Base-by-base conservation (phyloP, 257 asterid genomes). In the Nicotiana tabacum region DNA sequence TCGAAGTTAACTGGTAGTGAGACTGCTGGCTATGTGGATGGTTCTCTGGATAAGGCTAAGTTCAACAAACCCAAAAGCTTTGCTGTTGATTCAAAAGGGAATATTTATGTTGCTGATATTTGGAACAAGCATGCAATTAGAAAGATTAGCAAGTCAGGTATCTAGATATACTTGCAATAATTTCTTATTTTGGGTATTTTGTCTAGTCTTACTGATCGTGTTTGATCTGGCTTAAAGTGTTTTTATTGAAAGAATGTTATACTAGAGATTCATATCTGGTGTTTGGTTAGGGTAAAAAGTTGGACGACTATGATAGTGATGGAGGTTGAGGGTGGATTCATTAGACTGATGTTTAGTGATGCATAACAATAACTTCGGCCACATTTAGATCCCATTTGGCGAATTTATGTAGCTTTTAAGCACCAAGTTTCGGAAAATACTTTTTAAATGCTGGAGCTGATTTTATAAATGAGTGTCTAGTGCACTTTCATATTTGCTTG, bases 141-240 rank as follows among this genome's bases (percentile, higher is more conserved):
- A 86, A 95, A 91, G 91, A 91, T 95, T 72, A 86, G 91, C 77
- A 87, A 87, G 85, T 87, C 97, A 85, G 97, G 99, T 90, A 80
- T 33, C 69, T 83, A 29, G 30, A 48, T n/a, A 12, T 72, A 24
- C 1, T 70, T 4, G 30, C 30, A 77, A 29, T 77, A 32, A 78
- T 74, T 70, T 66, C 58, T 77, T 65, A 1, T 12, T 69, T 69
- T 27, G 51, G 77, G 70, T 70, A 6, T 24, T 11, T 60, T 29
- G 24, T 61, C 66, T 51, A 12, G 57, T 66, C 21, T 35, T 51
- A n/a, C 17, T 76, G 39, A 1, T 15, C 17, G 39, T 18, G 30
- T 39, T 24, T 65, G 56, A 66, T 29, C 74, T 65, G 46, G 15
- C 33, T 37, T 27, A 81, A 16, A 16, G 5, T 48, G 78, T 48